Conservation (phyloP, 805 yeast species). For the Saccharomycopsis sp. region DNA sequence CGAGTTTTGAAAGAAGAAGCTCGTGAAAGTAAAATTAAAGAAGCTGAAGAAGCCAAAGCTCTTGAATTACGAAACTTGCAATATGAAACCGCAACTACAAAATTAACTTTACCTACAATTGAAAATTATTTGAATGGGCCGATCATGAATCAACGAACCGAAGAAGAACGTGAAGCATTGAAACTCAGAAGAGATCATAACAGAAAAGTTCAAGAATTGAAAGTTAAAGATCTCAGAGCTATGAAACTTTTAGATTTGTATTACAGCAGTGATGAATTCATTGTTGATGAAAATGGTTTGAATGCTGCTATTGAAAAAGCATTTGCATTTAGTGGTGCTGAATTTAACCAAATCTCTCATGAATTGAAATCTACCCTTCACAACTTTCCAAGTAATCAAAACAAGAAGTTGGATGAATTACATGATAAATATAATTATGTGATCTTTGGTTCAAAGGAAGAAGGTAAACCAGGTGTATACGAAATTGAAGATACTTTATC, state of each 20-base stretch:
- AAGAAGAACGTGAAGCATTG: conserved; percentile 55
- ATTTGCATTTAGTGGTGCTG: conserved; percentile 27
- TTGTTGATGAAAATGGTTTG: conserved; percentile 64
- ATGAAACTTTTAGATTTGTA: conserved; percentile 59
- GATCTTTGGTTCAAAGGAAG: conserved; percentile 18
- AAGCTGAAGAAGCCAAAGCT: conserved; percentile 27
- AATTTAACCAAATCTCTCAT: conserved; percentile 5
- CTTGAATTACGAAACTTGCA: conserved; percentile 28
- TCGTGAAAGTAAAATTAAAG: conserved; percentile 29
- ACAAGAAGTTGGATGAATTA: conserved; percentile 6
- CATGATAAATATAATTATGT: conserved; percentile 15
- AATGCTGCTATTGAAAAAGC: conserved; percentile 51
- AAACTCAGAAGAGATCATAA: conserved; percentile 59
- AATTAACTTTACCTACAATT: conserved; percentile 73
- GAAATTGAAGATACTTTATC: conserved; percentile 62
- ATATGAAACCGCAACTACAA: conserved; percentile 35
- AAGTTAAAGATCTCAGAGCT: conserved; percentile 46
- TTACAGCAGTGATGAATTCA: conserved; percentile 60
- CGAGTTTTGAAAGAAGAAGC: conserved; percentile 33
- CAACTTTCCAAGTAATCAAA: conserved; percentile 5
- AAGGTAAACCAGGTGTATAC: conserved; percentile 20
- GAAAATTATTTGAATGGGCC: conserved; percentile 62
- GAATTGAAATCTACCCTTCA: conserved; percentile 4
- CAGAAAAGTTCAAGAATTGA: conserved; percentile 48
- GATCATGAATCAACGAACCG: conserved; percentile 63